phyloP scores from a whole-genome alignment of 148 eudicot genomes.

The Heliosperma pusillum region DNA sequence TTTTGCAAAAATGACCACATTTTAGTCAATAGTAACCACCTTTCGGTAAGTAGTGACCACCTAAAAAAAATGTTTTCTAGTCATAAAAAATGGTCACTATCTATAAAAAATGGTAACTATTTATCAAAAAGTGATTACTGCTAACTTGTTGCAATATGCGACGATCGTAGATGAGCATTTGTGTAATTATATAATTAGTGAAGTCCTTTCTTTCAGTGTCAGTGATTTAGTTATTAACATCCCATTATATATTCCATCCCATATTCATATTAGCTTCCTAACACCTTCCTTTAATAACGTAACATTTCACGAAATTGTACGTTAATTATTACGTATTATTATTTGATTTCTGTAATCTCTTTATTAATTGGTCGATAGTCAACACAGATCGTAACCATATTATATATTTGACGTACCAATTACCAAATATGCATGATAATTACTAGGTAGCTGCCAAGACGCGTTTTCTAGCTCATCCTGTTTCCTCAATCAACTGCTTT shows the following conservation, averaged over 20 bases:
- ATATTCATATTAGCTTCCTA: not conserved
- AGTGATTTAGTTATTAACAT: too few relatives aligned
- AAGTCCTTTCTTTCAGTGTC: not conserved
- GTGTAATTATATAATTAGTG: not conserved
- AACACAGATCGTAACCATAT: not conserved
- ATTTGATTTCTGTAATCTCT: not conserved
- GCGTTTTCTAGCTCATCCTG: constrained; percentile 25
- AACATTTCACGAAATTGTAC: not conserved
- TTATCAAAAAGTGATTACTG: too few relatives aligned
- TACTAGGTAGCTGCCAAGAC: constrained; percentile 26
- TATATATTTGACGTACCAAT: not conserved
- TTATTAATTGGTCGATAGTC: not conserved
- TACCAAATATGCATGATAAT: constrained; percentile 14
- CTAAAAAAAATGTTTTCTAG: too few relatives aligned
- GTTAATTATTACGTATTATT: not conserved
- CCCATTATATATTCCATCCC: not conserved
- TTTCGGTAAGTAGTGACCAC: too few relatives aligned
- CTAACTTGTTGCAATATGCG: too few relatives aligned
- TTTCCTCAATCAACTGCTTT: not conserved
- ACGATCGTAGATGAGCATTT: too few relatives aligned
- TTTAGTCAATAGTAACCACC: too few relatives aligned
- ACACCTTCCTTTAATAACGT: not conserved
- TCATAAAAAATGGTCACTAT: too few relatives aligned
- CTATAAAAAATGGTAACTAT: too few relatives aligned
- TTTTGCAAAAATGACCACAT: too few relatives aligned